phyloP scores from a whole-genome alignment of 768 basidiomycete species.

The Pleurotus tuber-regium region DNA sequence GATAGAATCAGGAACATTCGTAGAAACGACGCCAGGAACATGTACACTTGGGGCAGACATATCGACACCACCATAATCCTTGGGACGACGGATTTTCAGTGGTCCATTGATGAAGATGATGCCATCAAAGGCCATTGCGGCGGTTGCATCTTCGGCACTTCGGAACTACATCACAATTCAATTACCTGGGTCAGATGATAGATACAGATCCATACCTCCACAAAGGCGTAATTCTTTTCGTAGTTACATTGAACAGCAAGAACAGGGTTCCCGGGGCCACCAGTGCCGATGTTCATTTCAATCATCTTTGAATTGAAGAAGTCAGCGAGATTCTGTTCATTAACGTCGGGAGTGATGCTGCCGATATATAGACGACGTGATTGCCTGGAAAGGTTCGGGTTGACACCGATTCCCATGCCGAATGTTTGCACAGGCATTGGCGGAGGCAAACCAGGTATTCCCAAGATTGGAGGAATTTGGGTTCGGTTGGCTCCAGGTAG shows the following conservation, averaged over 20 bases:
- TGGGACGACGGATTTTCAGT: slow-evolving; percentile 97
- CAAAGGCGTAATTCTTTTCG: slow-evolving; percentile 98
- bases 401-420: slow-evolving; percentile 82
- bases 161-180: slow-evolving; percentile 69
- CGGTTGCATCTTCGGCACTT: slow-evolving; percentile 92
- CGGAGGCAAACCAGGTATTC: slow-evolving; percentile 77
- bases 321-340: slow-evolving; percentile 85
- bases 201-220: slow-evolving; percentile 61
- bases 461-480: slow-evolving; percentile 79
- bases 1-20: slow-evolving; percentile 94
- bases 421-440: slow-evolving; percentile 83
- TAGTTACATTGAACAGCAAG: slow-evolving; percentile 95
- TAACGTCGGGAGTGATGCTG: slow-evolving; percentile 92
- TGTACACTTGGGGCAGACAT: slow-evolving; percentile 66
- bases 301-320: slow-evolving; percentile 98
- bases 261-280: slow-evolving; percentile 84
- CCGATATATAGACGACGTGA: slow-evolving; percentile 95
- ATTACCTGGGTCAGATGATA: not conserved
- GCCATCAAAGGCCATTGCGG: slow-evolving; percentile 97
- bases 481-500: slow-evolving; percentile 93
- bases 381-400: slow-evolving; percentile 90
- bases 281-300: slow-evolving; percentile 86
- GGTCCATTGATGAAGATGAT: slow-evolving; percentile 93
- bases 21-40: slow-evolving; percentile 94
- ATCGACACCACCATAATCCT: slow-evolving; percentile 88